phyloP scores from a whole-genome alignment of 2,329 filamentous ascomycete genomes.

The Hypoxylon sp. region DNA sequence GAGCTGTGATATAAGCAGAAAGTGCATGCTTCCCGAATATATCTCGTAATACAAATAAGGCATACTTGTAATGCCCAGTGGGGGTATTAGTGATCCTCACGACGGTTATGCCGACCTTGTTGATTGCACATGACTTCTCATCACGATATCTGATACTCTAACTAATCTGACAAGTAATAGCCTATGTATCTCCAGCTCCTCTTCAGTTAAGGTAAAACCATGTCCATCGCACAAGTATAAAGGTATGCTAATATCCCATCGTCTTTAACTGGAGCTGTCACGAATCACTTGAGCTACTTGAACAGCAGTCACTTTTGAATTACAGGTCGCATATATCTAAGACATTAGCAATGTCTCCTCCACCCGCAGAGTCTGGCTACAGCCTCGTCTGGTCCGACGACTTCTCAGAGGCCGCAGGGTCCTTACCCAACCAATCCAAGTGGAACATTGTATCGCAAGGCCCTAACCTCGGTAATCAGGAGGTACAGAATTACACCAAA shows the following conservation, averaged over 20 bases:
- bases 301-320: background rate
- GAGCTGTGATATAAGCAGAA: background rate
- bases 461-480: slow-evolving; percentile 41
- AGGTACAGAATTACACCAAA: slow-evolving; percentile 42
- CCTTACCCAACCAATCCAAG: slow-evolving; percentile 37
- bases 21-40: background rate
- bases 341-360: slow-evolving; percentile 26
- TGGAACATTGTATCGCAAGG: slow-evolving; percentile 41
- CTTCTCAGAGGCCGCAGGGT: slow-evolving; percentile 37
- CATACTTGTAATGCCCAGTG: background rate
- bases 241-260: background rate
- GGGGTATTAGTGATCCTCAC: background rate
- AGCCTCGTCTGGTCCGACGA: slow-evolving; percentile 42
- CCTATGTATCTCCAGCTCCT: background rate
- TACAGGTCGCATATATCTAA: background rate
- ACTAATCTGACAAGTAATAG: background rate
- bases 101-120: background rate
- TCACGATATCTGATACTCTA: background rate
- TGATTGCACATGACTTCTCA: background rate
- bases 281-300: background rate
- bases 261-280: background rate
- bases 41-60: background rate
- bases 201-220: background rate
- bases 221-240: background rate
- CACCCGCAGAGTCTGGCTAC: slow-evolving; percentile 28